Conservation (phyloP, 192 early-diverging fungal genomes). For the Chytriomyces confervae region DNA sequence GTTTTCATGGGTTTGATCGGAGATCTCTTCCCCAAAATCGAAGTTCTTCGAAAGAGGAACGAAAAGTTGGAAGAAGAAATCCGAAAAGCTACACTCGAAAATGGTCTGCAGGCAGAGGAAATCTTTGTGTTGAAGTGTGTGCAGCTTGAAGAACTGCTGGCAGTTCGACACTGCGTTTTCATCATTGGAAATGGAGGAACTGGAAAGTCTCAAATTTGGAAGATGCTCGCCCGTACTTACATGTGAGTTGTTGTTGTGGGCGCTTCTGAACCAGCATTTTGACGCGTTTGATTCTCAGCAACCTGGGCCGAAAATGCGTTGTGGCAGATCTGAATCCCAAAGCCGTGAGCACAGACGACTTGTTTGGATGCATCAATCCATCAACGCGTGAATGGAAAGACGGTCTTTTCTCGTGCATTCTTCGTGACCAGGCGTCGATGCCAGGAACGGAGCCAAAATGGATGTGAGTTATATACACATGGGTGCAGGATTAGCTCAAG, state of each 20-base stretch:
- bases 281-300: conserved; percentile 30
- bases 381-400: conserved; percentile 73
- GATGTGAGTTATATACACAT: conserved; percentile 42
- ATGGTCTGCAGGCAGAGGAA: conserved; percentile 67
- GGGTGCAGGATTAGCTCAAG: no score
- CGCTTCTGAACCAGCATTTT: neutral
- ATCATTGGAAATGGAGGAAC: conserved; percentile 72
- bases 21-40: conserved; percentile 69
- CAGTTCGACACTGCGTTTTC: conserved; percentile 72
- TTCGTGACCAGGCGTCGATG: conserved; percentile 64
- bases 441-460: conserved; percentile 68
- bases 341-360: conserved; percentile 69
- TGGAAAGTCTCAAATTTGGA: conserved; percentile 72
- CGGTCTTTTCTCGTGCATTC: conserved; percentile 67
- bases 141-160: conserved; percentile 68
- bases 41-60: conserved; percentile 64
- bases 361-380: conserved; percentile 73
- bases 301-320: conserved; percentile 66
- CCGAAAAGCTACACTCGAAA: conserved; percentile 67
- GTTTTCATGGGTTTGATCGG: conserved; percentile 71
- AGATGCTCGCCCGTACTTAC: conserved; percentile 64
- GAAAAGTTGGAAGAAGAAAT: conserved; percentile 67
- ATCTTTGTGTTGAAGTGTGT: conserved; percentile 70
- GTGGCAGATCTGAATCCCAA: conserved; percentile 66
- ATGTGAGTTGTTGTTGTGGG: conserved; percentile 15